These are phyloP conservation scores for Pythium monospermum DNA, from an alignment of 352 stramenopile species.

Conservation along the genomic window DNA sequence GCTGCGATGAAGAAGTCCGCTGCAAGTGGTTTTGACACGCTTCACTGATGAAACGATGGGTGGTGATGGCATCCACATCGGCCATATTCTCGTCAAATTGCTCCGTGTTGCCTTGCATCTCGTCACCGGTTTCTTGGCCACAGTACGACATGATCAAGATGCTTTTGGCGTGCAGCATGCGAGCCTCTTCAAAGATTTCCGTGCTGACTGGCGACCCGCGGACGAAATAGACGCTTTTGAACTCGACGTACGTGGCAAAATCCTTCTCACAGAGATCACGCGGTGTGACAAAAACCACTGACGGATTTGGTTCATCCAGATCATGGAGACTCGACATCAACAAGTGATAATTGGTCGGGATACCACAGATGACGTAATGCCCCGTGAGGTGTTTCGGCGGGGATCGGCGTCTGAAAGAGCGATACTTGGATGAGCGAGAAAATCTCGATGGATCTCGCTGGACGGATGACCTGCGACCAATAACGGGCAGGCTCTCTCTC, in stretches of 20 bases:
- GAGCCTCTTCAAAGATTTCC: constrained; percentile 44
- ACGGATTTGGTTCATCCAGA: constrained; percentile 27
- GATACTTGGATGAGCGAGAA: constrained; percentile 30
- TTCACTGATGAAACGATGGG: constrained; percentile 73
- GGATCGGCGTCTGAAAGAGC: constrained; percentile 22
- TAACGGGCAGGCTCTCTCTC: neutral
- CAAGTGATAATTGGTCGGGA: constrained; percentile 47
- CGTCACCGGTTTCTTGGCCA: constrained; percentile 20
- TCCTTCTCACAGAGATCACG: constrained; percentile 45
- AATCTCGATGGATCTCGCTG: constrained; percentile 12
- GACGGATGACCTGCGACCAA: constrained; percentile 1
- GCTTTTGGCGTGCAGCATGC: constrained; percentile 50
- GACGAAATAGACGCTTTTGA: constrained; percentile 62
- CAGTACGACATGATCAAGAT: constrained; percentile 75
- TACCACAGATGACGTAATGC: constrained; percentile 71
- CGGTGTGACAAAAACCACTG: constrained; percentile 57
- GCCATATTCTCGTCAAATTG: constrained; percentile 69
- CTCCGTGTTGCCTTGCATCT: constrained; percentile 26
- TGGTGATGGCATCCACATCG: constrained; percentile 71
- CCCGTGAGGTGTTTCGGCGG: constrained; percentile 31
- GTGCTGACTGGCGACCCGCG: constrained; percentile 61
- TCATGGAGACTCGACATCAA: constrained; percentile 52
- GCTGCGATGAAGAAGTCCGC: constrained; percentile 2
- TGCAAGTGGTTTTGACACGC: constrained; percentile 42
- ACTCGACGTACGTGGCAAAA: constrained; percentile 32